A percentile compares a stretch with the other conserved stretches of the same genome.
These are phyloP conservation scores for Lobosporangium transversale DNA, from an alignment of 192 early-diverging fungal species.

Conservation along the genomic window DNA sequence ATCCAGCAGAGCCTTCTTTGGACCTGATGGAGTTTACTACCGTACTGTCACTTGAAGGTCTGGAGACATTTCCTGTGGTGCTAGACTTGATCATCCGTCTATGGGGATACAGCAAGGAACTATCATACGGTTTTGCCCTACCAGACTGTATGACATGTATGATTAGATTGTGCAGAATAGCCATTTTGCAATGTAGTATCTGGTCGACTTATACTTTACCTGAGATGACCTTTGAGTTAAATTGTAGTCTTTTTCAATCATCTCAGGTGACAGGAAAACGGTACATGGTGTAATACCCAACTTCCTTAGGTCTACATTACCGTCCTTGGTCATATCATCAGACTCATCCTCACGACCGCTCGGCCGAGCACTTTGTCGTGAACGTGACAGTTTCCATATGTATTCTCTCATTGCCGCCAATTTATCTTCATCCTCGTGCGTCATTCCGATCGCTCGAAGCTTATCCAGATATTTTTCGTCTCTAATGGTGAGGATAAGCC, in stretches of 20 bases:
- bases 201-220: too few relatives aligned
- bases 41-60: slow-evolving; percentile 52
- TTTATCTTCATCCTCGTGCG: slow-evolving; percentile 79
- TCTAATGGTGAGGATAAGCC: too few relatives aligned
- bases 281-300: slow-evolving; percentile 76
- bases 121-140: slow-evolving; percentile 21
- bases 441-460: slow-evolving; percentile 75
- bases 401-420: slow-evolving; percentile 77
- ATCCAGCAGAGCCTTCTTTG: slow-evolving; percentile 25
- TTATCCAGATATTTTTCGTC: slow-evolving; percentile 62
- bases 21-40: slow-evolving; percentile 30
- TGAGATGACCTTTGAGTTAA: slow-evolving; percentile 11
- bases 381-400: slow-evolving; percentile 76
- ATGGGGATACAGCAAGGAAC: slow-evolving; percentile 5
- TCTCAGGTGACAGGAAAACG: slow-evolving; percentile 70
- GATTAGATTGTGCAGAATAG: too few relatives aligned
- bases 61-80: slow-evolving; percentile 31
- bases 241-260: slow-evolving; percentile 45
- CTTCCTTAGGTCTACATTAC: slow-evolving; percentile 60
- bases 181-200: too few relatives aligned
- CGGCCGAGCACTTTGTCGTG: slow-evolving; percentile 53
- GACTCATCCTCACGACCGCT: slow-evolving; percentile 48
- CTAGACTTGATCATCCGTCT: slow-evolving; percentile 26
- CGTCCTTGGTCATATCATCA: slow-evolving; percentile 47
- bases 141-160: slow-evolving; percentile 5